phyloP scores from a whole-genome alignment of 805 yeast genomes.

The Myxozyma neotropica region DNA sequence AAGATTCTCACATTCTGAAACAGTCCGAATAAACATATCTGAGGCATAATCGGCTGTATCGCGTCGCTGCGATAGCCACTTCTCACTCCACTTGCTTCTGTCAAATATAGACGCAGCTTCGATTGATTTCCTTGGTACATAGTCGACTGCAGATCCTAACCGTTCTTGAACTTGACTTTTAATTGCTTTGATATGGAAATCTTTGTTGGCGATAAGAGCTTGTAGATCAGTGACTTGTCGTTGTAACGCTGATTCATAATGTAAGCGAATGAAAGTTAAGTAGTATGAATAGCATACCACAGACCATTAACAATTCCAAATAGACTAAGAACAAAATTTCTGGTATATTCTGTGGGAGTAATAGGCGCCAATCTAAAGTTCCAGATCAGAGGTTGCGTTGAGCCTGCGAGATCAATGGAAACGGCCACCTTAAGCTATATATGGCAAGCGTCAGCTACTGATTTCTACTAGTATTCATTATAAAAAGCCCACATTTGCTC shows the following conservation, averaged over 20 bases:
- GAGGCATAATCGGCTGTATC: neutral
- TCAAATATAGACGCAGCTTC: conserved; percentile 12
- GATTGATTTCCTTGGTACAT: conserved; percentile 12
- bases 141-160: conserved; percentile 1
- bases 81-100: conserved; percentile 1
- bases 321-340: neutral
- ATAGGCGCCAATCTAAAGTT: conserved; percentile 8
- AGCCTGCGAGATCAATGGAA: neutral
- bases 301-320: conserved; percentile 22
- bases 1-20: neutral
- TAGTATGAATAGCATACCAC: neutral
- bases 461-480: no score
- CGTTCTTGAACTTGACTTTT: conserved; percentile 9
- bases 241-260: neutral
- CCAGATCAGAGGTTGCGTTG: conserved; percentile 16
- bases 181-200: conserved; percentile 14
- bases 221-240: conserved; percentile 11
- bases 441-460: no score
- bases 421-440: conserved; percentile 2
- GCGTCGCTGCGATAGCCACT: conserved; percentile 4
- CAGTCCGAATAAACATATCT: neutral
- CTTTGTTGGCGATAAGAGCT: conserved; percentile 10
- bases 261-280: neutral
- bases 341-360: neutral
- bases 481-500: neutral